phyloP scores from a whole-genome alignment of 441 rosid species.

The Jatropha multifida region DNA sequence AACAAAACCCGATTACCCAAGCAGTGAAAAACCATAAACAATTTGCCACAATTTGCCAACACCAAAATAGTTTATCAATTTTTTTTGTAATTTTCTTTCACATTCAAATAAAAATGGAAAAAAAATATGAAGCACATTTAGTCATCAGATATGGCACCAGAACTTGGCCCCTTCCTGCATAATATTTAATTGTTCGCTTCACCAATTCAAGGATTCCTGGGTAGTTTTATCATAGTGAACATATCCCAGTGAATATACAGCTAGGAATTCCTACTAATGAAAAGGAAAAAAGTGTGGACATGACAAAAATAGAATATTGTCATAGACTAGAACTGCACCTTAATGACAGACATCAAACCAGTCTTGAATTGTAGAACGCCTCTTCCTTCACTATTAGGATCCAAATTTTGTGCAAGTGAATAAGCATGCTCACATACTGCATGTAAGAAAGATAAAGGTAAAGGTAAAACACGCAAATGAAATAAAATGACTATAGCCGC shows the following conservation, averaged over 20 bases:
- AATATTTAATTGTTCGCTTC: background rate
- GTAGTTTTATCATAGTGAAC: background rate
- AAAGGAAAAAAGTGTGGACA: background rate
- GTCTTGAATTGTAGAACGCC: constrained; percentile 98
- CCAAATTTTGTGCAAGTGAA: constrained; percentile 92
- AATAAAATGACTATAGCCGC: background rate
- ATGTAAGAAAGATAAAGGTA: constrained; percentile 1
- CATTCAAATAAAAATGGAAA: background rate
- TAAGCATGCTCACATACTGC: constrained; percentile 98
- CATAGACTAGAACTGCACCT: constrained; percentile 46
- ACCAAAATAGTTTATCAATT: no score
- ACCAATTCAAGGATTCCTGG: background rate
- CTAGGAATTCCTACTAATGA: background rate
- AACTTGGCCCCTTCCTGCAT: background rate
- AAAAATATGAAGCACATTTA: no score
- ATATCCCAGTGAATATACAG: background rate
- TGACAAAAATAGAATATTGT: background rate
- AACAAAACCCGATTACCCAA: no score
- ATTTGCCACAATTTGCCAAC: background rate
- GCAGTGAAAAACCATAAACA: no score
- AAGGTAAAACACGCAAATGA: background rate
- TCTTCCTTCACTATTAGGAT: constrained; percentile 96
- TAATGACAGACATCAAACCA: constrained; percentile 92
- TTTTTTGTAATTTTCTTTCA: background rate
- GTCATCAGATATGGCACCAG: background rate